phyloP scores from a whole-genome alignment of 345 rosid species.

The Gossypium bickii region DNA sequence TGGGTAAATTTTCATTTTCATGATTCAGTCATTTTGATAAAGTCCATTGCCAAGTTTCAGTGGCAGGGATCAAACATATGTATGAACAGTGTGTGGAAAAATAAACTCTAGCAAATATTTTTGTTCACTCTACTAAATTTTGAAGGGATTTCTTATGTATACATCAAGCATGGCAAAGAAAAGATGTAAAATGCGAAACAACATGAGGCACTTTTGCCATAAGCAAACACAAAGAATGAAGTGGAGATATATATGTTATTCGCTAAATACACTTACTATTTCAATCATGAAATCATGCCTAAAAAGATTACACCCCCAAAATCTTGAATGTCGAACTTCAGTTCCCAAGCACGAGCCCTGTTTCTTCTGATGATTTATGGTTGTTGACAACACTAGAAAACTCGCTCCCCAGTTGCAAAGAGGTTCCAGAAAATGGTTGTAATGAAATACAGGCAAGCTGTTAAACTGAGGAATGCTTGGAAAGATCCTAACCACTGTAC shows the following conservation, averaged over 20 bases:
- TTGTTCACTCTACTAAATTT: background rate
- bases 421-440: conserved; percentile 68
- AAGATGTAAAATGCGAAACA: background rate
- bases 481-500: conserved; percentile 90
- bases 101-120: background rate
- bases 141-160: background rate
- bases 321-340: background rate
- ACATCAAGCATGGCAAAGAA: background rate
- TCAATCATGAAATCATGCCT: background rate
- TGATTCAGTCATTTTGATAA: too few relatives aligned
- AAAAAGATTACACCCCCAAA: background rate
- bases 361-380: background rate
- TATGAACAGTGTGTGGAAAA: too few relatives aligned
- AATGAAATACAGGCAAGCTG: conserved; percentile 74
- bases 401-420: conserved; percentile 77
- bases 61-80: too few relatives aligned
- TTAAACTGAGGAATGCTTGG: conserved; percentile 72
- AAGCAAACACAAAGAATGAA: background rate
- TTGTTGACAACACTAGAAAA: conserved; percentile 38
- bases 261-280: background rate
- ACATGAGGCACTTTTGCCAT: background rate
- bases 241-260: background rate
- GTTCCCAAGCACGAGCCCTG: background rate
- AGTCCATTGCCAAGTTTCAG: too few relatives aligned
- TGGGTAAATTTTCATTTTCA: too few relatives aligned